These are phyloP conservation scores for Curvularia verruculosa DNA, from an alignment of 2,329 filamentous ascomycete species.

Conservation along the genomic window DNA sequence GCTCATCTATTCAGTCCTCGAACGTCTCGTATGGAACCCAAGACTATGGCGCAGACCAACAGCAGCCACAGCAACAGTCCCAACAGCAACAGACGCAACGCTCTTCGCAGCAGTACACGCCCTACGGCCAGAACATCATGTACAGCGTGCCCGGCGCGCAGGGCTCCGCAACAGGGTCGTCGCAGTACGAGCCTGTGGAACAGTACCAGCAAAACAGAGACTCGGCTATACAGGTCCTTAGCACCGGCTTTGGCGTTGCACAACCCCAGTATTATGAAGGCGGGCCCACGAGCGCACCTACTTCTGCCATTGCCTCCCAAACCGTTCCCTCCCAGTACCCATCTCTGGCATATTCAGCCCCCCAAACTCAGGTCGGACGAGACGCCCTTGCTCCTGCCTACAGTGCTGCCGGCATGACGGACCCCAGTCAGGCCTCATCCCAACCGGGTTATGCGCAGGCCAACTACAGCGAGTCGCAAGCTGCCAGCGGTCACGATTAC, in stretches of 20 bases:
- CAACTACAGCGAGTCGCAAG: constrained; percentile 41
- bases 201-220: constrained; percentile 73
- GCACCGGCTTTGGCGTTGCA: constrained; percentile 69
- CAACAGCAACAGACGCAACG: constrained; percentile 65
- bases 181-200: constrained; percentile 73
- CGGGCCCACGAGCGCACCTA: constrained; percentile 64
- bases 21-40: constrained; percentile 66
- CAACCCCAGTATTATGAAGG: constrained; percentile 70
- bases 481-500: constrained; percentile 56
- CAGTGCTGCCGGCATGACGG: constrained; percentile 57
- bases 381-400: constrained; percentile 59
- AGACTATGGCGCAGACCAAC: constrained; percentile 64
- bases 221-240: constrained; percentile 77
- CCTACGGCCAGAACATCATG: constrained; percentile 72
- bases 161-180: constrained; percentile 57
- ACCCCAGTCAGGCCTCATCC: constrained; percentile 53
- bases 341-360: constrained; percentile 63
- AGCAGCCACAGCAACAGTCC: constrained; percentile 63
- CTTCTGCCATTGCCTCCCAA: constrained; percentile 62
- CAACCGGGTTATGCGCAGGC: constrained; percentile 49
- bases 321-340: constrained; percentile 70
- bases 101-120: constrained; percentile 54
- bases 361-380: constrained; percentile 64
- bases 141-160: constrained; percentile 68
- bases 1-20: constrained; percentile 59